Percentiles rank a stretch among this genome's conserved stretches.
These are phyloP conservation scores for Corymbia maculata DNA, from an alignment of 345 rosid species.

Conservation along the genomic window DNA sequence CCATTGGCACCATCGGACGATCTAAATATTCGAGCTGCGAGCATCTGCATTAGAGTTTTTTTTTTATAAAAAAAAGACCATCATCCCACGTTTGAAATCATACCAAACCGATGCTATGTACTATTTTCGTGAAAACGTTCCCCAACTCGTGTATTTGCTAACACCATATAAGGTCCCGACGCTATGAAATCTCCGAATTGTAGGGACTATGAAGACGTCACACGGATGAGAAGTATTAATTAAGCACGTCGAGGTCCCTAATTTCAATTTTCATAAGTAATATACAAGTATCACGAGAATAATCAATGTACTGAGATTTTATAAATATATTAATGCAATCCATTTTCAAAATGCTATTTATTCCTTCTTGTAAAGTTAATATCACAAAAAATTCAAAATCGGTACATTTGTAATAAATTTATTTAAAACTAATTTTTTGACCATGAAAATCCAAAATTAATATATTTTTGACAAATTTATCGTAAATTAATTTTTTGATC, in stretches of 20 bases:
- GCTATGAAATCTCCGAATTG: not conserved
- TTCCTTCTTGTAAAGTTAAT: too few species aligned
- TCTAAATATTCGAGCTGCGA: rapidly evolving
- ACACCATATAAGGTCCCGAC: rapidly evolving
- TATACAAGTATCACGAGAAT: too few species aligned
- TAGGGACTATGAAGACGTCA: not conserved
- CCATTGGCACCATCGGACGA: not conserved
- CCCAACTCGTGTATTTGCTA: rapidly evolving
- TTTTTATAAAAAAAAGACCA: not conserved
- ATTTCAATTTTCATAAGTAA: not conserved
- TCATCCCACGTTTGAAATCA: not conserved
- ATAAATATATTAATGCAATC: too few species aligned
- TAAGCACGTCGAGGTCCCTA: not conserved
- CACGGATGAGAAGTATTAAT: not conserved
- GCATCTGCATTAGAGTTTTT: not conserved
- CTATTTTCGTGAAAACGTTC: rapidly evolving
- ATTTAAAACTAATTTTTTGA: too few species aligned
- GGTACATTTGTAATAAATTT: too few species aligned
- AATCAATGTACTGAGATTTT: too few species aligned
- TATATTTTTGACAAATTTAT: too few species aligned
- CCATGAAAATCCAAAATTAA: too few species aligned
- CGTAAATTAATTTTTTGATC: too few species aligned
- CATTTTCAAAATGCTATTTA: too few species aligned
- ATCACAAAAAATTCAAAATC: too few species aligned
- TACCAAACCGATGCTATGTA: rapidly evolving